Evolutionary conservation across 495 filamentous ascomycete genomes (phyloP).

Genomic region (Penicillium macrosclerotiorum): DNA sequence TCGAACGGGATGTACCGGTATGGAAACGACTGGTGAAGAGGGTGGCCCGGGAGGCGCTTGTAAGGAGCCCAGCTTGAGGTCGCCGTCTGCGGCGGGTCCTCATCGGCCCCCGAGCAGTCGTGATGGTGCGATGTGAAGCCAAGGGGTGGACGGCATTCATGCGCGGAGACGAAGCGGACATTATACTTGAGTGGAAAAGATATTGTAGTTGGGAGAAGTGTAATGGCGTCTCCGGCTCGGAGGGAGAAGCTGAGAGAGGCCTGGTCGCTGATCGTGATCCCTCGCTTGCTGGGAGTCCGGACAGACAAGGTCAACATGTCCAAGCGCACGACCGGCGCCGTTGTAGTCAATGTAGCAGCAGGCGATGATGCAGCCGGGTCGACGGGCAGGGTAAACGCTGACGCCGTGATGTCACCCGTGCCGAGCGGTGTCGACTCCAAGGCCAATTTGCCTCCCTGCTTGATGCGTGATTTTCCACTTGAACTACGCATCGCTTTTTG

Average conservation of each 20-base stretch:
- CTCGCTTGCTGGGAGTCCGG: slow-evolving; percentile 18
- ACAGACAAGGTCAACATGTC: slow-evolving; percentile 21
- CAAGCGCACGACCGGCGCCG: slow-evolving; percentile 16
- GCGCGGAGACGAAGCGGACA: slow-evolving; percentile 63
- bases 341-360: too few relatives aligned
- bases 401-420: slow-evolving; percentile 46
- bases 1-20: slow-evolving; percentile 56
- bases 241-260: slow-evolving; percentile 54
- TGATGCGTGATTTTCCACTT: slow-evolving; percentile 37
- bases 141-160: slow-evolving; percentile 59
- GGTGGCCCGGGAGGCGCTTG: slow-evolving; percentile 54
- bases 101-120: not conserved
- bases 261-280: slow-evolving; percentile 43
- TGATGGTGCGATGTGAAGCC: slow-evolving; percentile 24
- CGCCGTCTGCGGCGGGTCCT: slow-evolving; percentile 35
- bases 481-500: slow-evolving; percentile 25
- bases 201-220: slow-evolving; percentile 30
- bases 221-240: not conserved
- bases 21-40: slow-evolving; percentile 59
- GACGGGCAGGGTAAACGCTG: slow-evolving; percentile 36
- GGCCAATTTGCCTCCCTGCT: slow-evolving; percentile 33
- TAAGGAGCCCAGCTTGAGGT: slow-evolving; percentile 8
- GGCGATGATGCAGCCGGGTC: slow-evolving; percentile 16
- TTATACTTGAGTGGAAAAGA: slow-evolving; percentile 56
- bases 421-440: slow-evolving; percentile 39